Evolutionary conservation across 2,329 filamentous ascomycete genomes (phyloP).

Genomic region (Aspergillus transmontanensis): DNA sequence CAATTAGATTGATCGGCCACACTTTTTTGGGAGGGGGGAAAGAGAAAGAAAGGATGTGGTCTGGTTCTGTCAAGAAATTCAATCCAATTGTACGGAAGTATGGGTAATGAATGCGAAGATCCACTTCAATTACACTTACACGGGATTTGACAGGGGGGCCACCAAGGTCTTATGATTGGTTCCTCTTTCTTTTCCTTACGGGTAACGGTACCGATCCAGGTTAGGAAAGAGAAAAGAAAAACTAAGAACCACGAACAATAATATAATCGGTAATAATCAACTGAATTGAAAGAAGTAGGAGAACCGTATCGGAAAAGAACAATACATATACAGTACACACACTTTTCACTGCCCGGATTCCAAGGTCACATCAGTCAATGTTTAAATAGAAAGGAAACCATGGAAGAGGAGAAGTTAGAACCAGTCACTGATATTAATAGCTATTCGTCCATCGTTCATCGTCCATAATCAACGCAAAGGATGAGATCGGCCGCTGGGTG

Average conservation of each 20-base stretch:
- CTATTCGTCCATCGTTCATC: not conserved
- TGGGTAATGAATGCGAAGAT: not conserved
- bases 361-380: not conserved
- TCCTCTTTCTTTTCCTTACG: not conserved
- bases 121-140: not conserved
- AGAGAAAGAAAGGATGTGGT: not conserved
- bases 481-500: conserved; percentile 20
- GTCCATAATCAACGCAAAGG: conserved; percentile 23
- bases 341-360: not conserved
- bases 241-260: not conserved
- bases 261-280: too few relatives aligned
- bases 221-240: not conserved
- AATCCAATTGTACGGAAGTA: not conserved
- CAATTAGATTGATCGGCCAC: conserved; percentile 5
- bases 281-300: not conserved
- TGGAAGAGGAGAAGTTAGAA: not conserved
- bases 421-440: not conserved
- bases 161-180: not conserved
- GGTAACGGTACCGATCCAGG: not conserved
- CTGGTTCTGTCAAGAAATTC: not conserved
- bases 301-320: not conserved
- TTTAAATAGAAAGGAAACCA: not conserved
- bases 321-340: not conserved
- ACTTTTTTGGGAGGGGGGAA: not conserved
- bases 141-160: not conserved